Evolutionary conservation across 2,329 filamentous ascomycete genomes (phyloP).

Genomic region (Rhynchosporium secalis): DNA sequence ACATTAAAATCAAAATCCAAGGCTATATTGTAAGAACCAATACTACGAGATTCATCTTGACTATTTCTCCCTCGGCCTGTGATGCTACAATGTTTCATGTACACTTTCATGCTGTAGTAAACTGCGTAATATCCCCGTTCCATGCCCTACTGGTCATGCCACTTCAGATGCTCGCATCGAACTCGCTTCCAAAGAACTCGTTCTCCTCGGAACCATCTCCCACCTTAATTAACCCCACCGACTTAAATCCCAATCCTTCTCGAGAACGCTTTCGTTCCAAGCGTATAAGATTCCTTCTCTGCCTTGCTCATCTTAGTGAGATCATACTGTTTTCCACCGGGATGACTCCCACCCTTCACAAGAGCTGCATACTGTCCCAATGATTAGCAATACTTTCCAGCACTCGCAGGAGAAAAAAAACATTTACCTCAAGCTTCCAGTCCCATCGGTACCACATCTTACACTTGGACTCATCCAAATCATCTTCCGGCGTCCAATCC

Average conservation of each 20-base stretch:
- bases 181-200: too few relatives aligned
- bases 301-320: slow-evolving; percentile 22
- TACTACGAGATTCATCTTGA: too few relatives aligned
- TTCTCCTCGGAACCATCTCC: not conserved
- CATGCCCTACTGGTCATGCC: too few relatives aligned
- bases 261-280: not conserved
- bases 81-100: not conserved
- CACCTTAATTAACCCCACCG: not conserved
- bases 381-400: not conserved
- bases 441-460: slow-evolving; percentile 27
- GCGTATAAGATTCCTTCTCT: slow-evolving; percentile 6
- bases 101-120: not conserved
- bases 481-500: slow-evolving; percentile 20
- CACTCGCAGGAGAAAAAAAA: not conserved
- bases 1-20: not conserved
- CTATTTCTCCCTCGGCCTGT: too few relatives aligned
- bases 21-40: too few relatives aligned
- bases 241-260: not conserved
- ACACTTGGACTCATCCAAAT: slow-evolving; percentile 1
- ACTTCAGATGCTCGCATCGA: too few relatives aligned
- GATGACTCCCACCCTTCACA: slow-evolving; percentile 17
- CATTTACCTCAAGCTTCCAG: slow-evolving; percentile 26
- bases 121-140: too few relatives aligned
- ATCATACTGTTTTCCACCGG: slow-evolving; percentile 22
- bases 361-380: slow-evolving; percentile 19